Percentiles rank a stretch among this genome's conserved stretches.
phyloP scores from a whole-genome alignment of 2,329 filamentous ascomycete genomes.

The Hypoxylon sp. region DNA sequence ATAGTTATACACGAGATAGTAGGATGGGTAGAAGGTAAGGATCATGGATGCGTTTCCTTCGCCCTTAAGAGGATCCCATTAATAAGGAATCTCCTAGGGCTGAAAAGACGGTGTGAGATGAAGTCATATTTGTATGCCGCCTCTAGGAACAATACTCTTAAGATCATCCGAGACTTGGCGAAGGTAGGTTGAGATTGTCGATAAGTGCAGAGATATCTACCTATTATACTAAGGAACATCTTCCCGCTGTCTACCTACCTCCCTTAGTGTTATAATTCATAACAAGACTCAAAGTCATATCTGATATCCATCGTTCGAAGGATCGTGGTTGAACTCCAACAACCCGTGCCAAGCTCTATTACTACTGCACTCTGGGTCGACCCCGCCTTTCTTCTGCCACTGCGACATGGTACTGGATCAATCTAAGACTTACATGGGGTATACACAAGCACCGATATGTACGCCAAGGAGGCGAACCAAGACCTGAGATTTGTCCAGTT shows the following conservation, averaged over 20 bases:
- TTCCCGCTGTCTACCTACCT: not conserved
- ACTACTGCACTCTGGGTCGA: slow-evolving; percentile 36
- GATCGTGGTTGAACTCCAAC: slow-evolving; percentile 44
- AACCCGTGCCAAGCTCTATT: slow-evolving; percentile 42
- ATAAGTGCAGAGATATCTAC: slow-evolving; percentile 34
- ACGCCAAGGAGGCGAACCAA: slow-evolving; percentile 34
- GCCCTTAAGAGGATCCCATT: slow-evolving; percentile 40
- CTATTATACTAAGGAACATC: not conserved
- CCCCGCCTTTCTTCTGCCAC: slow-evolving; percentile 42
- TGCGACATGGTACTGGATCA: slow-evolving; percentile 41
- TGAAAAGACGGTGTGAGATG: slow-evolving; percentile 47
- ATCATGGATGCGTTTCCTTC: slow-evolving; percentile 20
- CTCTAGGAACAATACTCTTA: slow-evolving; percentile 12
- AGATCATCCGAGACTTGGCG: slow-evolving; percentile 28
- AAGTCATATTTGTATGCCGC: slow-evolving; percentile 27
- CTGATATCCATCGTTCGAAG: slow-evolving; percentile 39
- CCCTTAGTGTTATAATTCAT: slow-evolving; percentile 13
- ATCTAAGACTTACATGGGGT: slow-evolving; percentile 40
- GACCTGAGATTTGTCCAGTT: slow-evolving; percentile 19
- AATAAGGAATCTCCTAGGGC: slow-evolving; percentile 31
- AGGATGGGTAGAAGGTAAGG: slow-evolving; percentile 20
- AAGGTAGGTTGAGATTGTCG: slow-evolving; percentile 31
- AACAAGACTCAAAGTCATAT: slow-evolving; percentile 26
- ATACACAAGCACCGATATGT: slow-evolving; percentile 36
- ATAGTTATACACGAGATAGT: slow-evolving; percentile 4